These are phyloP conservation scores for Suhomyces canberraensis DNA, from an alignment of 805 yeast species.

Conservation along the genomic window DNA sequence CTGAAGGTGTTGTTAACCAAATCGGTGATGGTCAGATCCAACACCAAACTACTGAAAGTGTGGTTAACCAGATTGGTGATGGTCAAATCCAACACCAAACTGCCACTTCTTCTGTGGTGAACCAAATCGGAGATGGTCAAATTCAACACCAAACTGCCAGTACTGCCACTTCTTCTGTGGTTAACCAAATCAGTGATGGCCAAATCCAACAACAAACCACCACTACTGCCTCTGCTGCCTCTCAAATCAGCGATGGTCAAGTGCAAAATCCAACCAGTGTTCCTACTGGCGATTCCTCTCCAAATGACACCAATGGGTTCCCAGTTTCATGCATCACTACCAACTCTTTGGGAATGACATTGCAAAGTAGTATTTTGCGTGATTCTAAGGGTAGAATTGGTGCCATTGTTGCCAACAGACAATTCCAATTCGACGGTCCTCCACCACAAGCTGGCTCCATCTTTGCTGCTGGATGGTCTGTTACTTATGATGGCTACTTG, in stretches of 20 bases:
- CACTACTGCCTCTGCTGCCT: constrained; percentile 19
- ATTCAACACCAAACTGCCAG: constrained; percentile 41
- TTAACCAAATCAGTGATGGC: constrained; percentile 46
- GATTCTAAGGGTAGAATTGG: constrained; percentile 70
- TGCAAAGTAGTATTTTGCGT: constrained; percentile 49
- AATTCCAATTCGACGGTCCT: constrained; percentile 77
- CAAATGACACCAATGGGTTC: constrained; percentile 4
- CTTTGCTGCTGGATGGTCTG: constrained; percentile 30
- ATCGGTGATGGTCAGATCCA: constrained; percentile 27
- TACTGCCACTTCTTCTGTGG: constrained; percentile 28
- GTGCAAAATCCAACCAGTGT: constrained; percentile 21
- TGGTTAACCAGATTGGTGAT: constrained; percentile 21
- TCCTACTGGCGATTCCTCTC: constrained; percentile 6
- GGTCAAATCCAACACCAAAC: constrained; percentile 27
- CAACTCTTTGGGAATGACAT: constrained; percentile 52
- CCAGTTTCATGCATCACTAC: constrained; percentile 18
- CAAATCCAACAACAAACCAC: constrained; percentile 45
- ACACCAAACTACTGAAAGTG: constrained; percentile 20
- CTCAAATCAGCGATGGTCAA: constrained; percentile 32
- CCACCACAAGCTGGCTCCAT: constrained; percentile 62
- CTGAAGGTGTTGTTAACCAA: constrained; percentile 17
- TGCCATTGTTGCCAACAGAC: constrained; percentile 78
- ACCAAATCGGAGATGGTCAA: constrained; percentile 48
- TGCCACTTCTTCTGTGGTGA: constrained; percentile 35
- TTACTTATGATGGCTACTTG: constrained; percentile 49